A percentile compares a stretch with the other conserved stretches of the same genome.
phyloP scores from a whole-genome alignment of 73 alveolate species.

The Paramecium primaurelia region DNA sequence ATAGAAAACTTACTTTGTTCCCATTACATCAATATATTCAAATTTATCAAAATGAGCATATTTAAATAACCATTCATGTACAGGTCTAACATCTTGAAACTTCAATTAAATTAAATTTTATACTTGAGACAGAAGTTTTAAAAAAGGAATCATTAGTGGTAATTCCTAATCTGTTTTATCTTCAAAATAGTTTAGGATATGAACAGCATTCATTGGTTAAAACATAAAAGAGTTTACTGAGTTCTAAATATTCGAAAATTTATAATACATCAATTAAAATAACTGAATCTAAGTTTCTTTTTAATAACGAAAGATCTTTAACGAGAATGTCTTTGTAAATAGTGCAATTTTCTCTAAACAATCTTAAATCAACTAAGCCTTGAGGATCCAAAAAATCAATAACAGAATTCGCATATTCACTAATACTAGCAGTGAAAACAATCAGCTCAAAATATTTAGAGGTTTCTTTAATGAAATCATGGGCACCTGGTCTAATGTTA shows the following conservation, averaged over 20 bases:
- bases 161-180: constrained; percentile 57
- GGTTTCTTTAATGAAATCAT: constrained; percentile 41
- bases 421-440: constrained; percentile 60
- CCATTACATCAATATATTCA: constrained; percentile 1
- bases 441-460: constrained; percentile 60
- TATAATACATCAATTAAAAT: constrained; percentile 71
- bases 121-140: constrained; percentile 36
- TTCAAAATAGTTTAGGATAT: constrained; percentile 47
- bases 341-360: constrained; percentile 91
- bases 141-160: not conserved
- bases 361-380: constrained; percentile 58
- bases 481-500: constrained; percentile 61
- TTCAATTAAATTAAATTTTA: not conserved
- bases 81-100: constrained; percentile 39
- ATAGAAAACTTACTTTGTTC: not conserved
- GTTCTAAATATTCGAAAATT: not conserved
- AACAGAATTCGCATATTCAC: constrained; percentile 87
- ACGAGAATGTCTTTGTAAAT: constrained; percentile 76
- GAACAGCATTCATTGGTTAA: constrained; percentile 58
- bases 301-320: constrained; percentile 76
- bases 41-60: constrained; percentile 32
- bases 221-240: constrained; percentile 42
- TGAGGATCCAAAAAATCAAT: constrained; percentile 77
- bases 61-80: constrained; percentile 39
- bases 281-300: constrained; percentile 78